Evolutionary conservation across 108 stramenopile species (phyloP).

Genomic region (Aurantiochytrium sp.): DNA sequence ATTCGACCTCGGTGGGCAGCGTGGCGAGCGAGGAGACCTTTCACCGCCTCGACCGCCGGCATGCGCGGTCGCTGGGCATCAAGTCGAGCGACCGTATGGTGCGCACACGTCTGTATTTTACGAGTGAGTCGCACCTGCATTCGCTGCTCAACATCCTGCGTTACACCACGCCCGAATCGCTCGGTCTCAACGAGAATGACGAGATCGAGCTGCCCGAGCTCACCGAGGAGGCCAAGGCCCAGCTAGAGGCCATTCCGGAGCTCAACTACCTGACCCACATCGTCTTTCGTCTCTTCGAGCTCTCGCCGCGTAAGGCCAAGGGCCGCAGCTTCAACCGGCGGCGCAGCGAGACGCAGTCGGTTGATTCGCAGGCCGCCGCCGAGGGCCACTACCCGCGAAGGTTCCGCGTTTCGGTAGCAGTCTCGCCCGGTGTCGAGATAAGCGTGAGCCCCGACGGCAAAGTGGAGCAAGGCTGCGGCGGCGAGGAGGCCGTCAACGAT

Average conservation of each 20-base stretch:
- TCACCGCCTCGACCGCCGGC: constrained; percentile 48
- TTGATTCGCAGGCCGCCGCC: neutral
- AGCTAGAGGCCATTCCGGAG: constrained; percentile 71
- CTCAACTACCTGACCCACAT: constrained; percentile 93
- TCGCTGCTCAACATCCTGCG: constrained; percentile 86
- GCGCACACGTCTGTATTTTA: constrained; percentile 92
- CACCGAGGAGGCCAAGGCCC: constrained; percentile 38
- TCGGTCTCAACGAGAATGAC: constrained; percentile 3
- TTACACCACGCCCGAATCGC: constrained; percentile 61
- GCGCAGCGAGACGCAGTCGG: neutral
- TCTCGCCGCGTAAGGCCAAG: neutral
- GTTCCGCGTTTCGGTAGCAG: constrained; percentile 13
- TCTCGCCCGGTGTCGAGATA: neutral
- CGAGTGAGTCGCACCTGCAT: constrained; percentile 94
- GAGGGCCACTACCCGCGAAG: neutral
- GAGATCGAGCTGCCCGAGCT: constrained; percentile 33
- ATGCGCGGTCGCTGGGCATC: constrained; percentile 76
- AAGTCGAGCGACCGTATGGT: constrained; percentile 89
- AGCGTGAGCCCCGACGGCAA: neutral
- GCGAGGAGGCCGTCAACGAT: neutral
- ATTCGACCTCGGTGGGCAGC: neutral
- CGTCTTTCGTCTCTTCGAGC: constrained; percentile 89
- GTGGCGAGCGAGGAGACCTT: constrained; percentile 16
- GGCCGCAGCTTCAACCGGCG: neutral
- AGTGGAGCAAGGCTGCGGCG: neutral